Evolutionary conservation across 768 basidiomycete genomes (phyloP), one percentile per base, ranked within the genome.

Genomic region (Mycena metata): DNA sequence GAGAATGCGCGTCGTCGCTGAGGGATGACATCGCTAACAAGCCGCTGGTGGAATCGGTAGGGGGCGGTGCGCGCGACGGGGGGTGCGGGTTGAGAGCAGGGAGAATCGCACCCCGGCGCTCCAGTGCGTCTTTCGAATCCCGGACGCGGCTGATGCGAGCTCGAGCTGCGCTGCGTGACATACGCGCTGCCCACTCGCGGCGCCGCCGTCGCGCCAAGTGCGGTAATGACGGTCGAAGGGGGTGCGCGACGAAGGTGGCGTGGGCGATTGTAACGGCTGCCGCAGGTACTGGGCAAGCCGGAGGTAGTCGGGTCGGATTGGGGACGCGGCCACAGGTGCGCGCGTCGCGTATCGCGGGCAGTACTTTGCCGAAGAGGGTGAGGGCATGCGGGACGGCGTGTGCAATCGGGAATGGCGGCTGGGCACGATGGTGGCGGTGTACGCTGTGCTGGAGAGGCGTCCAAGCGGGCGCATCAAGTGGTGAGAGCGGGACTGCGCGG

Each of bases 181-280:
- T 30, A 30, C 30, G 30, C 30, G 30, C 30, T 54, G 51, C 30
- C 51, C 51, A 54, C 30, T 54, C 51, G 51, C 51, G 30, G 30
- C 51, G 35, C 51, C 33, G 51, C 51, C 51, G 51, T 36, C 51
- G 51, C 51, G 35, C 35, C 19, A 54, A 54, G 51, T 35, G 51
- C 51, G 30, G 51, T 35, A 49, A 23, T n/a, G 51, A 54, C 12
- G 51, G 10, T 36, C 7, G 35, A 35, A 30, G 30, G 51, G 51
- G 51, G 51, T 54, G 51, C 51, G 33, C 51, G 51, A 54, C 51
- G 51, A 54, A 35, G 51, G 51, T 33, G 51, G 35, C 51, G 51
- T 35, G 51, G 51, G 30, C 30, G 30, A 54, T 54, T 35, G 30
- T 35, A 54, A 54, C 51, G 51, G 26, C 51, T 35, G 51, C 50